Base-by-base conservation (phyloP, 2,329 filamentous ascomycete genomes). In the Botrytis galanthina region DNA sequence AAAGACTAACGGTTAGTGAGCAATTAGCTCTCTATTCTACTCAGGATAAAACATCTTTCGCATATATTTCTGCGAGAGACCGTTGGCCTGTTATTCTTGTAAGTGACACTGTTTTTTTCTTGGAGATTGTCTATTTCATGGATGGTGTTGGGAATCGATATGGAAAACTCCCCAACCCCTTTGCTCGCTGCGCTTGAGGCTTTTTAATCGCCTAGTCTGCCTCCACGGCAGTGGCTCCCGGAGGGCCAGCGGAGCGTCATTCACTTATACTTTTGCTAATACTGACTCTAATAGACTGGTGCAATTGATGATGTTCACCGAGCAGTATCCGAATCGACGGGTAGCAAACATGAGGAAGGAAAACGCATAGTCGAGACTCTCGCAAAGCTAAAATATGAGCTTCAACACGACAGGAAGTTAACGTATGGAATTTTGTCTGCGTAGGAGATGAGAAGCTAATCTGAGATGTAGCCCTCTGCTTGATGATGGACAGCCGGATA, bases 1-100 rank as follows among this genome's bases (percentile, higher is more conserved):
- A n/a, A 61, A n/a, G 59, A 39, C 59, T 62, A n/a, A 62, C 6
- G 22, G 10, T 62, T 62, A n/a, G 35, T 62, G 59, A 39, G 26
- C 37, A 37, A 62, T 39, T 62, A 97, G 93, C 91, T 64, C 90
- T 89, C 75, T 97, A 92, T 82, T 87, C 86, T 78, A 98, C 94
- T 54, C 90, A 88, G 79, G 95, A 98, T 84, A 89, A 89, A 79
- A 92, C 87, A 60, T 98, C 94, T 66, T 98, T 98, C 81, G 96
- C 93, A 70, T 94, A 91, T 82, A 86, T 91, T 74, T 97, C 96
- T 14, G 95, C 93, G 48, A 88, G 92, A 80, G 91, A 94, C 77
- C 88, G 96, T 82, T 99, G 95, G 96, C 96, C 96, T 26, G 87
- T 97, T 73, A 99, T 99, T 81, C 84, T 99, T 78, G 94, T 97